Evolutionary conservation across 2,329 filamentous ascomycete species (phyloP).

Genomic region (Ascochyta fabae): DNA sequence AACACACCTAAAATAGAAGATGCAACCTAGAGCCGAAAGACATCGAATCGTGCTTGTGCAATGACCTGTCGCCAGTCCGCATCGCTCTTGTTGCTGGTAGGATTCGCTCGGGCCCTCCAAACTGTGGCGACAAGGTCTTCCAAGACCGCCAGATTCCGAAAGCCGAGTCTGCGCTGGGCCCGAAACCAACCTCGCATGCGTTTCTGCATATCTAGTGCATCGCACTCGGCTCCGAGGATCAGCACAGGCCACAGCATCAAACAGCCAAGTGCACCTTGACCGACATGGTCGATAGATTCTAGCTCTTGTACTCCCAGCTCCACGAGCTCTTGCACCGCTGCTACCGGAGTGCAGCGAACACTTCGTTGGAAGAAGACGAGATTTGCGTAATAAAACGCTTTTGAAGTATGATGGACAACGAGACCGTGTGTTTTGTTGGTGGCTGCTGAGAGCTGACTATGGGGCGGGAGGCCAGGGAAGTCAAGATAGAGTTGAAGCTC

Average conservation of each 20-base stretch:
- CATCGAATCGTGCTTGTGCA: constrained; percentile 10
- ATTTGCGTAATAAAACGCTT: constrained; percentile 17
- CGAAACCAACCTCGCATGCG: constrained; percentile 15
- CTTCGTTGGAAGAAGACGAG: constrained; percentile 20
- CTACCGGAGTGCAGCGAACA: constrained; percentile 4
- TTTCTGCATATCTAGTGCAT: not conserved
- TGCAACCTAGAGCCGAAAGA: constrained; percentile 13
- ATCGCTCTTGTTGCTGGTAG: not conserved
- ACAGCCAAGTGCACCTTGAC: constrained; percentile 15
- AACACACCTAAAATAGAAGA: not conserved
- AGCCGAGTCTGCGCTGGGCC: constrained; percentile 14
- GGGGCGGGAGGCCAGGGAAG: constrained; percentile 4
- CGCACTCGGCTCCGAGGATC: constrained; percentile 18
- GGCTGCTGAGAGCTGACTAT: not conserved
- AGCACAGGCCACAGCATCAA: constrained; percentile 22
- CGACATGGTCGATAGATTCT: constrained; percentile 14
- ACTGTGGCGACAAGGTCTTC: constrained; percentile 15
- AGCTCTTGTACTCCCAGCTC: constrained; percentile 15
- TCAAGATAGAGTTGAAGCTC: constrained; percentile 22
- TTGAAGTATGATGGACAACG: constrained; percentile 18
- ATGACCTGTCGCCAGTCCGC: constrained; percentile 14
- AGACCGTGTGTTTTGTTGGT: not conserved
- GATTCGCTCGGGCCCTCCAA: constrained; percentile 1
- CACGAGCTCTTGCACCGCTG: constrained; percentile 15
- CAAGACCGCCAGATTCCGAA: constrained; percentile 14